Percentiles rank a stretch among this genome's conserved stretches.
These are phyloP conservation scores for Fusarium nelsonii DNA, from an alignment of 2,329 filamentous ascomycete species.

Conservation along the genomic window DNA sequence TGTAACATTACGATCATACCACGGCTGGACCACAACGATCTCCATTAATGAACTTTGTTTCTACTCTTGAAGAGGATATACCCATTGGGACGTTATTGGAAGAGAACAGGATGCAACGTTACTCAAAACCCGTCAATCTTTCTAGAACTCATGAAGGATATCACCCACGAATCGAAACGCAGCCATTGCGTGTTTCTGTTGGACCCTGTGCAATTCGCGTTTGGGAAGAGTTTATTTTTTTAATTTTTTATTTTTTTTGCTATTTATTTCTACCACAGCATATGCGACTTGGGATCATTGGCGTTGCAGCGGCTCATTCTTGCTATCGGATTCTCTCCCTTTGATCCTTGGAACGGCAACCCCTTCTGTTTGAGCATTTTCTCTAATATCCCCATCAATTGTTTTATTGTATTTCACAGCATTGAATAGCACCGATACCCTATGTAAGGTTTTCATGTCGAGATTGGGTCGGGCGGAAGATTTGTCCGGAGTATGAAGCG, in stretches of 20 bases:
- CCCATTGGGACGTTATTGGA: conserved; percentile 49
- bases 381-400: conserved; percentile 8
- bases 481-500: conserved; percentile 1
- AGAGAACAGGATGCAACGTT: conserved; percentile 29
- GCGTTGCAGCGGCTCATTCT: conserved; percentile 9
- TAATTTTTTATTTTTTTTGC: conserved; percentile 3
- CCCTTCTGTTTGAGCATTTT: neutral
- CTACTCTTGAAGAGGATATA: conserved; percentile 49
- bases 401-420: conserved; percentile 2
- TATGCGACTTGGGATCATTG: conserved; percentile 7
- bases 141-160: conserved; percentile 32
- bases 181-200: conserved; percentile 24
- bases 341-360: neutral
- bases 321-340: neutral
- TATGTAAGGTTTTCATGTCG: conserved; percentile 11
- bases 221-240: conserved; percentile 4
- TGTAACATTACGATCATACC: conserved; percentile 47
- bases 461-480: conserved; percentile 13
- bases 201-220: neutral
- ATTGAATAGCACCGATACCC: conserved; percentile 31
- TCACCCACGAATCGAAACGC: conserved; percentile 26
- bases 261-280: conserved; percentile 12
- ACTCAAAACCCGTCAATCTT: conserved; percentile 19
- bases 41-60: conserved; percentile 38
- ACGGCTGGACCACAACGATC: conserved; percentile 43